Evolutionary conservation across 2,329 filamentous ascomycete species (phyloP).

Genomic region (Ophiostoma angusticollis): DNA sequence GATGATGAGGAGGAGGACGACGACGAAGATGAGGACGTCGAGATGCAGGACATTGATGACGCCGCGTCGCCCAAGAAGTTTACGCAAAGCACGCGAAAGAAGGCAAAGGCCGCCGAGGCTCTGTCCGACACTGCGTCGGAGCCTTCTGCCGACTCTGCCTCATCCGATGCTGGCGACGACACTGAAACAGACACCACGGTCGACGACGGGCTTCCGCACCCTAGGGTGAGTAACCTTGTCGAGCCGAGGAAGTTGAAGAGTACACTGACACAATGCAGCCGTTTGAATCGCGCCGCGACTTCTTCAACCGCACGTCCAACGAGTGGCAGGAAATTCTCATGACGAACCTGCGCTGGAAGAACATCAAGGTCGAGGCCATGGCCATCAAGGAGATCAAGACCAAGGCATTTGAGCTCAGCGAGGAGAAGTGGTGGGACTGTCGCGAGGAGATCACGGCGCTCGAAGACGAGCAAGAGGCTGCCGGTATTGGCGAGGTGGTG

Average conservation of each 20-base stretch:
- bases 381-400: conserved; percentile 86
- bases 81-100: conserved; percentile 44
- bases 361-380: conserved; percentile 52
- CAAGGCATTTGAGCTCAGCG: conserved; percentile 76
- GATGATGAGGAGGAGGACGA: conserved; percentile 49
- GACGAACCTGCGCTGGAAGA: conserved; percentile 57
- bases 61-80: conserved; percentile 33
- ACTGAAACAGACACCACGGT: conserved; percentile 30
- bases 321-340: conserved; percentile 87
- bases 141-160: conserved; percentile 24
- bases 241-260: too few species aligned
- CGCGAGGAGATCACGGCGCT: conserved; percentile 82
- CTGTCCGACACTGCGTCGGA: conserved; percentile 35
- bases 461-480: conserved; percentile 92
- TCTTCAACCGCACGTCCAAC: conserved; percentile 75
- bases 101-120: conserved; percentile 32
- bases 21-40: conserved; percentile 41
- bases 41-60: conserved; percentile 36
- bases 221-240: conserved; percentile 30
- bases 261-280: conserved; percentile 37
- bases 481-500: conserved; percentile 89
- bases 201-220: conserved; percentile 65
- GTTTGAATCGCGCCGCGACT: conserved; percentile 83
- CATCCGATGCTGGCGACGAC: not conserved
- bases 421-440: conserved; percentile 98